These are phyloP conservation scores for Candida verbasci DNA, from an alignment of 805 yeast species.

Conservation along the genomic window DNA sequence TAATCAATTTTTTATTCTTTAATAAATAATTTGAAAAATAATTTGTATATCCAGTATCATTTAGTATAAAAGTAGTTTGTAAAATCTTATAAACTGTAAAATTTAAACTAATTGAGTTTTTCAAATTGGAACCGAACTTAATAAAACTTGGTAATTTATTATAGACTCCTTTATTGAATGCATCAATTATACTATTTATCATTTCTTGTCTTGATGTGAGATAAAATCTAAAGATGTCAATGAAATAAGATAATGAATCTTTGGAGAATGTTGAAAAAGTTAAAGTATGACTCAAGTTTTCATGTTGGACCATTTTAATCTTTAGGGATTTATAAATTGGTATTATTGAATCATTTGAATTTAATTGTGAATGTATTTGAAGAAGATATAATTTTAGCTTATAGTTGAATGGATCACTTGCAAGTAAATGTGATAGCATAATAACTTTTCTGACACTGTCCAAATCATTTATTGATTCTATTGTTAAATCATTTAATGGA, in stretches of 20 bases:
- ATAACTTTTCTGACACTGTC: conserved; percentile 35
- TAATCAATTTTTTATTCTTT: conserved; percentile 11
- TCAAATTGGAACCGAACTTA: conserved; percentile 51
- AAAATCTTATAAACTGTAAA: conserved; percentile 29
- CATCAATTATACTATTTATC: conserved; percentile 42
- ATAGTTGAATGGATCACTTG: conserved; percentile 66
- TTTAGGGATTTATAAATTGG: conserved; percentile 50
- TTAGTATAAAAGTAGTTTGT: conserved; percentile 27
- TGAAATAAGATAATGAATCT: conserved; percentile 28
- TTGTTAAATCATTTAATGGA: conserved; percentile 60
- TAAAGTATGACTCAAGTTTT: conserved; percentile 50
- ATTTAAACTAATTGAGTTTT: conserved; percentile 46
- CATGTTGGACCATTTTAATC: conserved; percentile 73
- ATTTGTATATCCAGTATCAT: conserved; percentile 24
- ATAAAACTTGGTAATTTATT: conserved; percentile 66
- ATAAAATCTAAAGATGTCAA: conserved; percentile 45
- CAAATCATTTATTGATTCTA: conserved; percentile 44
- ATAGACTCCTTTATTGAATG: conserved; percentile 56
- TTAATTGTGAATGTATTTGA: conserved; percentile 55
- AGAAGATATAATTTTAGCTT: conserved; percentile 69
- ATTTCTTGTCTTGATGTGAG: conserved; percentile 50
- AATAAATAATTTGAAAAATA: conserved; percentile 21
- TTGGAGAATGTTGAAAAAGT: conserved; percentile 44
- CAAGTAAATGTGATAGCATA: conserved; percentile 53
- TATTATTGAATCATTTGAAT: conserved; percentile 47